phyloP scores from a whole-genome alignment of 2,329 filamentous ascomycete species.

The Leptographium lundbergii region DNA sequence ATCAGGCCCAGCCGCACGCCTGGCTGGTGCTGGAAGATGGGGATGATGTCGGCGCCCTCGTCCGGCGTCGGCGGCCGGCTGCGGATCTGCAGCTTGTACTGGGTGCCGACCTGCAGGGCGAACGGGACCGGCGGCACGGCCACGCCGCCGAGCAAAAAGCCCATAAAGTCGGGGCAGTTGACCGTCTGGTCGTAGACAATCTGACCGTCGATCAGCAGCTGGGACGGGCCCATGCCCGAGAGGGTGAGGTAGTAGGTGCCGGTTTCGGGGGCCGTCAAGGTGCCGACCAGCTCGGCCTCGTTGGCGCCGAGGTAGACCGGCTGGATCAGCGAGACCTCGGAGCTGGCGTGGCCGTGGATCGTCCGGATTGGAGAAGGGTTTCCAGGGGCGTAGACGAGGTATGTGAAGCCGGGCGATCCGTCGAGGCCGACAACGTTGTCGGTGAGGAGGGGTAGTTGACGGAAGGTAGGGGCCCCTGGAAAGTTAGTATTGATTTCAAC shows the following conservation, averaged over 20 bases:
- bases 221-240: neutral
- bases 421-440: neutral
- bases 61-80: constrained; percentile 58
- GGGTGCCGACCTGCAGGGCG: constrained; percentile 43
- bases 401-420: neutral
- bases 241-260: neutral
- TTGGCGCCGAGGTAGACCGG: neutral
- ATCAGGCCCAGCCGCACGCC: neutral
- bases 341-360: neutral
- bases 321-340: neutral
- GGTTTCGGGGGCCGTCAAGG: neutral
- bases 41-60: neutral
- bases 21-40: neutral
- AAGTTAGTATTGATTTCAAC: too few relatives aligned
- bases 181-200: constrained; percentile 53
- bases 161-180: constrained; percentile 41
- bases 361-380: neutral
- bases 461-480: neutral
- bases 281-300: neutral
- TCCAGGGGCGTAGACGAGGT: neutral
- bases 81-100: constrained; percentile 46
- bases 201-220: constrained; percentile 34
- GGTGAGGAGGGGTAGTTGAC: neutral
- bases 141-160: constrained; percentile 52
- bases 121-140: constrained; percentile 50